Conservation (phyloP, 805 yeast genomes). For the Clavispora santaluciae region DNA sequence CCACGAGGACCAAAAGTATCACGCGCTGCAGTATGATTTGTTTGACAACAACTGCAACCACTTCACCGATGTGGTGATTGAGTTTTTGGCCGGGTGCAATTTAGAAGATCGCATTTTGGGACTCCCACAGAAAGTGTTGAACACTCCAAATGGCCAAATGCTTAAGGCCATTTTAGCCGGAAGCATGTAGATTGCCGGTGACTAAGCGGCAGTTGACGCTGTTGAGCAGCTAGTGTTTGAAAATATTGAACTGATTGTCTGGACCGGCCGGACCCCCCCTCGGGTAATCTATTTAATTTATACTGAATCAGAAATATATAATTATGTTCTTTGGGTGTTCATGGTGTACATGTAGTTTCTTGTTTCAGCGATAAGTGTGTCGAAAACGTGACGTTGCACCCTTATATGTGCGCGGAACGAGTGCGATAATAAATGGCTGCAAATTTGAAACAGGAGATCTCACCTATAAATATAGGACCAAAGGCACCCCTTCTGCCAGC, state of each 20-base stretch:
- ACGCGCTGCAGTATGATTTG: constrained; percentile 48
- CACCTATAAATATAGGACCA: not conserved
- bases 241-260: no score
- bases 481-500: not conserved
- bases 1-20: constrained; percentile 37
- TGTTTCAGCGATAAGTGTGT: no score
- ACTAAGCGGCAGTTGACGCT: no score
- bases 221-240: no score
- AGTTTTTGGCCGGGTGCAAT: constrained; percentile 52
- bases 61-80: constrained; percentile 53
- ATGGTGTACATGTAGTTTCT: no score
- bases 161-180: constrained; percentile 31
- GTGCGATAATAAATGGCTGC: constrained; percentile 1
- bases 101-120: constrained; percentile 50
- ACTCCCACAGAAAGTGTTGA: constrained; percentile 49
- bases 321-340: no score
- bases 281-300: not conserved
- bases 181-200: constrained; percentile 2
- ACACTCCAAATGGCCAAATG: constrained; percentile 32
- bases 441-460: constrained; percentile 1
- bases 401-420: not conserved
- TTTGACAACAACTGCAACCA: constrained; percentile 67
- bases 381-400: no score
- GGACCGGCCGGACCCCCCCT: no score
- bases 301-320: no score